A percentile compares a stretch with the other conserved stretches of the same genome.
Evolutionary conservation across 352 stramenopile genomes (phyloP).

Genomic region (Globisporangium nodosum): DNA sequence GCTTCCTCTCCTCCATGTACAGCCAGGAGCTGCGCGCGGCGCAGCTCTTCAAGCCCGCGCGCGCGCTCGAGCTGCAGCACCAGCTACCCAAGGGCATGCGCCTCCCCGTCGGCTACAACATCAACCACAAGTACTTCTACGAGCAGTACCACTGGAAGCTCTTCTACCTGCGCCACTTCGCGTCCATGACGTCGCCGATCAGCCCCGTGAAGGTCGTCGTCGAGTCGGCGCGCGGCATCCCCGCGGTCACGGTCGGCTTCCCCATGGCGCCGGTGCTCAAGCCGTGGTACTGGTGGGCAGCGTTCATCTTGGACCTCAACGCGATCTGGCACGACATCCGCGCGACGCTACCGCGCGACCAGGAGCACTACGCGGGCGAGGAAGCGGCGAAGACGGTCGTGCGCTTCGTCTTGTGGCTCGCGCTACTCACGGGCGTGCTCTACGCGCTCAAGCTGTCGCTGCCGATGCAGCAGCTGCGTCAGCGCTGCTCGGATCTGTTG

Average conservation of each 20-base stretch:
- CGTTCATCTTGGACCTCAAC: slow-evolving; percentile 79
- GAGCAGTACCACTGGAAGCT: slow-evolving; percentile 88
- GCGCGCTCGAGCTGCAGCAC: slow-evolving; percentile 23
- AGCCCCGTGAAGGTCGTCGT: slow-evolving; percentile 82
- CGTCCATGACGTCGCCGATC: slow-evolving; percentile 83
- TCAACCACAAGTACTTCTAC: slow-evolving; percentile 90
- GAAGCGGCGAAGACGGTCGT: slow-evolving; percentile 63
- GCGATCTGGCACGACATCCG: slow-evolving; percentile 83
- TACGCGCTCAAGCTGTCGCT: slow-evolving; percentile 62
- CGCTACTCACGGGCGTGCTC: slow-evolving; percentile 50
- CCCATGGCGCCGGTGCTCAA: slow-evolving; percentile 86
- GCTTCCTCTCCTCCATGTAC: slow-evolving; percentile 86
- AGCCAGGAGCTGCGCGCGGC: slow-evolving; percentile 66
- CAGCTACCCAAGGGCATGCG: slow-evolving; percentile 58
- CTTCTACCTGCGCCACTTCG: slow-evolving; percentile 80
- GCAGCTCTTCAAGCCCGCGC: slow-evolving; percentile 63
- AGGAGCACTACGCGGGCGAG: slow-evolving; percentile 66
- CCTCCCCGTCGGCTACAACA: slow-evolving; percentile 85
- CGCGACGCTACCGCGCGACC: slow-evolving; percentile 52
- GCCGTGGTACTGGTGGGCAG: slow-evolving; percentile 86
- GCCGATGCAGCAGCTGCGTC: slow-evolving; percentile 52
- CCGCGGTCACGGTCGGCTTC: slow-evolving; percentile 78
- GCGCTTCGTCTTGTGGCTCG: slow-evolving; percentile 48
- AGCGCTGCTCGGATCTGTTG: slow-evolving; percentile 48
- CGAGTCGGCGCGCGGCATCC: slow-evolving; percentile 70